Evolutionary conservation across 495 filamentous ascomycete genomes (phyloP).

Genomic region (Aspergillus ellipticus): DNA sequence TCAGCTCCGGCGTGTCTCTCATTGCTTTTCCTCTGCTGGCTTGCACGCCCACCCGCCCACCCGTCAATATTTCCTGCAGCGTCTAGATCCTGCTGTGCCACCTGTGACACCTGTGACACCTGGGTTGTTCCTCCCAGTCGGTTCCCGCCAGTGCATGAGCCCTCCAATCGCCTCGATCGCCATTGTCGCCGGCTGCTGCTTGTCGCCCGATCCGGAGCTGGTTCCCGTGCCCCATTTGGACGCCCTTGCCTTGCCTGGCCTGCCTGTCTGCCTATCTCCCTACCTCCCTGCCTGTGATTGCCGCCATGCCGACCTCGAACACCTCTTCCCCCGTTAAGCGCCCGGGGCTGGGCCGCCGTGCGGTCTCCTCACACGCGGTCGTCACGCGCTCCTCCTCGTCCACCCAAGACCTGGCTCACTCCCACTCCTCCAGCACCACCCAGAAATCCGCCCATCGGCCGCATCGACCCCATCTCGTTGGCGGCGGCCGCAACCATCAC

Average conservation of each 20-base stretch:
- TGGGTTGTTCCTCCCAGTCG: neutral
- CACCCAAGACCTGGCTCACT: conserved; percentile 30
- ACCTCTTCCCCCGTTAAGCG: conserved; percentile 47
- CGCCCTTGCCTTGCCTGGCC: neutral
- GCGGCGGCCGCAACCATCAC: conserved; percentile 40
- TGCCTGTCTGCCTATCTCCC: neutral
- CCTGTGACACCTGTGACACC: conserved; percentile 14
- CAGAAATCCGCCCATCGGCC: conserved; percentile 30
- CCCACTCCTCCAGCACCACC: conserved; percentile 26
- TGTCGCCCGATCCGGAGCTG: conserved; percentile 19
- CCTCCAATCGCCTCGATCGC: conserved; percentile 15
- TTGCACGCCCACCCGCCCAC: neutral
- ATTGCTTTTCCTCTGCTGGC: conserved; percentile 11
- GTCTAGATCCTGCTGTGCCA: conserved; percentile 2
- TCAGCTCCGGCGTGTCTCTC: conserved; percentile 3
- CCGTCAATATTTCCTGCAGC: neutral
- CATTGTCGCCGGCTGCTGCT: conserved; percentile 16
- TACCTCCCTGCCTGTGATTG: conserved; percentile 7
- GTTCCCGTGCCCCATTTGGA: neutral
- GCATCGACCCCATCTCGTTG: conserved; percentile 43
- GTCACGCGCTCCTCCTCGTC: conserved; percentile 38
- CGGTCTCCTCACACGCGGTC: conserved; percentile 46
- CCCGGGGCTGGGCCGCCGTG: conserved; percentile 45
- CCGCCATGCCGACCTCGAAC: conserved; percentile 39
- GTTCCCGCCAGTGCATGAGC: conserved; percentile 1